Evolutionary conservation across 192 early-diverging fungal genomes (phyloP).

Genomic region (Spizellomyces sp.): DNA sequence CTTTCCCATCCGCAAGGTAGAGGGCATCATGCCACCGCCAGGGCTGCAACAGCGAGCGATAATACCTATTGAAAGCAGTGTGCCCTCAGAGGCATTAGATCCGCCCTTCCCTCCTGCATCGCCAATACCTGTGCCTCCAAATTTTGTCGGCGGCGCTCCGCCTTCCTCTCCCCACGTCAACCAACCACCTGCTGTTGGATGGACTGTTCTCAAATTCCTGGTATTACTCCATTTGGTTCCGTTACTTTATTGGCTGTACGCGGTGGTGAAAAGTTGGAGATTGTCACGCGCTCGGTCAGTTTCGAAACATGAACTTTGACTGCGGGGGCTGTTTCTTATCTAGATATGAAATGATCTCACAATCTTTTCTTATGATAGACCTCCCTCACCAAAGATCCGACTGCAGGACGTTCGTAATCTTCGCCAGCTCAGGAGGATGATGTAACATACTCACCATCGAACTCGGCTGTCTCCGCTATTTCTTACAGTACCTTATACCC

Average conservation of each 20-base stretch:
- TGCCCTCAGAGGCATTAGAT: too few relatives aligned
- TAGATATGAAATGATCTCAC: background rate
- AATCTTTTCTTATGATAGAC: background rate
- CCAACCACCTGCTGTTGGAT: too few relatives aligned
- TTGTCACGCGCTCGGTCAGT: background rate
- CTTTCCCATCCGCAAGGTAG: too few relatives aligned
- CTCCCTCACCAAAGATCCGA: background rate
- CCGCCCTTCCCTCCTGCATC: too few relatives aligned
- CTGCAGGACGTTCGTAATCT: conserved; percentile 1
- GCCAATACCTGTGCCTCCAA: too few relatives aligned
- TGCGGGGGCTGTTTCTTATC: background rate
- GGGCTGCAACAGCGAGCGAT: too few relatives aligned
- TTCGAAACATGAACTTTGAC: background rate
- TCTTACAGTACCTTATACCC: too few relatives aligned
- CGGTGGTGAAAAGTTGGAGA: background rate
- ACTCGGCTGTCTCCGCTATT: too few relatives aligned
- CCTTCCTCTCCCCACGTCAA: too few relatives aligned
- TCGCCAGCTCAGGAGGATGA: background rate
- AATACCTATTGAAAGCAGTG: too few relatives aligned
- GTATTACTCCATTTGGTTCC: background rate
- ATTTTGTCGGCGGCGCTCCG: too few relatives aligned
- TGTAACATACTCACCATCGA: background rate
- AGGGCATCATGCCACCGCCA: too few relatives aligned
- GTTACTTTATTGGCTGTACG: background rate
- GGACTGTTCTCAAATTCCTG: background rate